Base-by-base conservation (phyloP, 768 basidiomycete species). In the Amyloporia xantha region DNA sequence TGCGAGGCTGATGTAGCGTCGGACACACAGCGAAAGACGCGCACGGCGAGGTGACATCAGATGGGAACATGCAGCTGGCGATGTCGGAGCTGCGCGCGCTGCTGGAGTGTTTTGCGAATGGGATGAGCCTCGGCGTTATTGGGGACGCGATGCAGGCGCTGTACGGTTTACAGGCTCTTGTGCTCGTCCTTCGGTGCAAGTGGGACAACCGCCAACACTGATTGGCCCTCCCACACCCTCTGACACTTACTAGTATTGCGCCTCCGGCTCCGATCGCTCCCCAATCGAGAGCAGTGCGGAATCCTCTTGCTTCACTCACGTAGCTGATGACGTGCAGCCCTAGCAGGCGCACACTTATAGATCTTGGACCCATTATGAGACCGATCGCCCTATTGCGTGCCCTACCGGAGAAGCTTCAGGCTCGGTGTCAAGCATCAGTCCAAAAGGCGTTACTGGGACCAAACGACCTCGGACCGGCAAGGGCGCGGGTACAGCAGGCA, bases 61-160 rank as follows among this genome's bases (percentile, higher is more conserved):
- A 90, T 55, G 68, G 74, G 2, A 62, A 72, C 4, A 71, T 94
- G 59, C 69, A 77, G 41, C 66, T 73, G 28, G 75, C 86, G 11
- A 72, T 76, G 21, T 53, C 62, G 33, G 81, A 91, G 60, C 75
- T 93, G 24, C 82, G 89, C 40, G 84, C 81, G 1, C 73, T 97
- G 10, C 79, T 96, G 36, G 93, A 97, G 66, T 83, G 95, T 19
- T 93, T 98, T 62, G 94, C 94, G 5, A 84, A 90, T 58, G 78
- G 77, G 45, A 62, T 69, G 57, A 80, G 79, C 33, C 76, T 93
- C 66, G 71, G 83, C 49, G 65, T 73, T 25, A 76, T 95, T 50
- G 71, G 86, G 28, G 78, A 87, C 53, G 77, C 92, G 4, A 71
- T 86, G 35, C 73, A 84, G 57, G 92, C 90, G 0, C 85, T 97